Conservation (phyloP, 805 yeast species). For the Lipomyces yamadae region DNA sequence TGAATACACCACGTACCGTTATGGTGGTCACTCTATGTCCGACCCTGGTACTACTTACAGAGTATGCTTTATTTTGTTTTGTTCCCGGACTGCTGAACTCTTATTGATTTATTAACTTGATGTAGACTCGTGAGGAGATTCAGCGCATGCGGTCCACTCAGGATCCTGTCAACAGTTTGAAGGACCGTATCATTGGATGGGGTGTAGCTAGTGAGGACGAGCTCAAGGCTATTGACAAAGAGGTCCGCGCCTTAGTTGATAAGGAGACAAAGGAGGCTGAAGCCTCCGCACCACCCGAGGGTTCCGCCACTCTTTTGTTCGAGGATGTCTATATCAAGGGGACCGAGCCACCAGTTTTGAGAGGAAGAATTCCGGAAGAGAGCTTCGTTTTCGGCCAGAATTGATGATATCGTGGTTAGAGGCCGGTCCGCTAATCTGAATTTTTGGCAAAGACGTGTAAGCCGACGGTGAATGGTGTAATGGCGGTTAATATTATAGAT, state of each 20-base stretch:
- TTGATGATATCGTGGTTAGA: background rate
- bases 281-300: conserved; percentile 92
- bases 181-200: conserved; percentile 80
- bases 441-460: background rate
- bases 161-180: conserved; percentile 97
- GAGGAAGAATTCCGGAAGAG: conserved; percentile 97
- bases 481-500: background rate
- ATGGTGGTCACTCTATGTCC: conserved; percentile 99
- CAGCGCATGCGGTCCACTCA: conserved; percentile 99
- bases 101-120: background rate
- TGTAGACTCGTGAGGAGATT: conserved; percentile 91
- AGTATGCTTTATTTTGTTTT: conserved; percentile 38
- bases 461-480: background rate
- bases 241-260: conserved; percentile 93
- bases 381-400: conserved; percentile 72
- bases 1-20: conserved; percentile 98
- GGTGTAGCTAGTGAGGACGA: conserved; percentile 92
- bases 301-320: conserved; percentile 89
- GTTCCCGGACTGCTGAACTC: background rate
- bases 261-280: conserved; percentile 94
- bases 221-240: conserved; percentile 92
- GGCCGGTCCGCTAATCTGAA: conserved; percentile 33
- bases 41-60: conserved; percentile 99
- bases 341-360: conserved; percentile 84
- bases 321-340: conserved; percentile 98